Evolutionary conservation across 306 rosid species (phyloP).

Genomic region (Quercus suber): DNA sequence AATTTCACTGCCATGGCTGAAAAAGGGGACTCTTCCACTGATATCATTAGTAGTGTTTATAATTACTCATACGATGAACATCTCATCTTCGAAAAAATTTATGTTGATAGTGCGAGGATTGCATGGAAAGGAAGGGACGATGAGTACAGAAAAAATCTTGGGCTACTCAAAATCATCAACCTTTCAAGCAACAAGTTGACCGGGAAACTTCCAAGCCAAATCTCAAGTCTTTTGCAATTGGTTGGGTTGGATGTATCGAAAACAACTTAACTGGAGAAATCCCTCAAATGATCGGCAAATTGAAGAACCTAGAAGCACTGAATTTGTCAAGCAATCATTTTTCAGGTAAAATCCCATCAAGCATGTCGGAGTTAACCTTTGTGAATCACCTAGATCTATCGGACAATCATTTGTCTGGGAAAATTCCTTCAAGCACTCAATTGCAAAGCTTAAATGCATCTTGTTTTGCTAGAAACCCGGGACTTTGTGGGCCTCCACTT

Average conservation of each 20-base stretch:
- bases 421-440: neutral
- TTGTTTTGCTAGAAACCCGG: neutral
- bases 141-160: neutral
- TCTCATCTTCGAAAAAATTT: too few relatives aligned
- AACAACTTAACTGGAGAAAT: neutral
- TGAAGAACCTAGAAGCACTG: neutral
- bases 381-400: too few relatives aligned
- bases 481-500: conserved; percentile 3
- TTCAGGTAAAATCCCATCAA: neutral
- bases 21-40: too few relatives aligned
- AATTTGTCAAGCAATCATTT: neutral
- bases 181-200: neutral
- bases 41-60: too few relatives aligned
- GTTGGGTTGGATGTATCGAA: too few relatives aligned
- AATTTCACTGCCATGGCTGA: too few relatives aligned
- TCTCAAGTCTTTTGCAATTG: too few relatives aligned
- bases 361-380: neutral
- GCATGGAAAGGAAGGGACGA: neutral
- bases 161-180: neutral
- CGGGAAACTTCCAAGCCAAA: too few relatives aligned
- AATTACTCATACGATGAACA: too few relatives aligned
- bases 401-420: too few relatives aligned
- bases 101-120: neutral
- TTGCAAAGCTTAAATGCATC: neutral
- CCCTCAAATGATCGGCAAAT: neutral